Base-by-base conservation (phyloP, 2,329 filamentous ascomycete species). In the Sporothrix sp. region DNA sequence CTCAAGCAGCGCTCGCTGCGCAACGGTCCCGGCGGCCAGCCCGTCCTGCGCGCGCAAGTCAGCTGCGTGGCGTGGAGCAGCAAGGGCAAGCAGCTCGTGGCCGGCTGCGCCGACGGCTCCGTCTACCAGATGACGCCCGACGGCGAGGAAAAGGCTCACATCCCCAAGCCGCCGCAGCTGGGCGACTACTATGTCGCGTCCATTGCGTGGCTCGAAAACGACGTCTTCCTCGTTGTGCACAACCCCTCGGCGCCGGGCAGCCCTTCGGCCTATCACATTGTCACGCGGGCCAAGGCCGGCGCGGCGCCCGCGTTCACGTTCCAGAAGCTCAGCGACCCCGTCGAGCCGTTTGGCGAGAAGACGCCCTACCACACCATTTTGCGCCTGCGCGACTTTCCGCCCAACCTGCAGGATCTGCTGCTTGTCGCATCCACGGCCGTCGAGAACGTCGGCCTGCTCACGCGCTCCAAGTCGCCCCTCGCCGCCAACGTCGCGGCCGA, bases 41-140 rank as follows among this genome's bases (percentile, higher is more conserved):
- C 60, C 4, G 70, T 82, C 1, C 71, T 95, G 56, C 87, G 83
- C 60, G 72, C 77, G 25, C 82, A 85, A 43, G 90, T 95, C 25
- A 89, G 83, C 62, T 93, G 85, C 60, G 77, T 87, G 6, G 84
- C 86, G 51, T 98, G 94, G 93, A 98, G 93, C 65, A 84, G 81
- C 54, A 87, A 84, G 63, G 93, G 93, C 42, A 98, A 95, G 65
- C 91, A 97, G 63, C 72, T 98, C 38, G 83, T 95, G 39, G 90
- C 87, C 58, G 93, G 94, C 14, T 72, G 93, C 58, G 81, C 75
- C 7, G 81, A 96, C 66, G 93, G 93, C 52, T 82, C 81, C 11
- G 82, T 85, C 48, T 77, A 78, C 51, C 90, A 96, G 65, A 84
- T 97, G 78, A 88, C 86, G 7, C 87, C 85, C 0, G 79, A 87